Evolutionary conservation across 345 rosid species (phyloP).

Genomic region (Garcia nutans): DNA sequence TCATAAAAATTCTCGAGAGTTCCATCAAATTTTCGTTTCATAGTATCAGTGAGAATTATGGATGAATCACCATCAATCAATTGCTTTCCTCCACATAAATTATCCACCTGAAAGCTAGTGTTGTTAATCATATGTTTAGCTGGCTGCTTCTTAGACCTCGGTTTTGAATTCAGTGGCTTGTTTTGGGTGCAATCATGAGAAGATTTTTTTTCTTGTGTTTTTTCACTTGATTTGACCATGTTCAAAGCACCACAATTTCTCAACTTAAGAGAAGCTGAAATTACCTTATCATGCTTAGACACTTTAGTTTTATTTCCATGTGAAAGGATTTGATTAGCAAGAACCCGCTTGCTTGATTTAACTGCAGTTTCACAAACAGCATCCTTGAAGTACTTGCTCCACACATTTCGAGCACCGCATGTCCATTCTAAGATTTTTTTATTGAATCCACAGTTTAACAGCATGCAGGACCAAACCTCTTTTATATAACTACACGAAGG

Average conservation of each 20-base stretch:
- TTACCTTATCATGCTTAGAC: not conserved
- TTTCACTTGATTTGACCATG: slow-evolving; percentile 11
- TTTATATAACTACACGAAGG: slow-evolving; percentile 30
- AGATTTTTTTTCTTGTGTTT: slow-evolving; percentile 1
- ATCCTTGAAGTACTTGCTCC: slow-evolving; percentile 36
- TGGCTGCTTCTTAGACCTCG: slow-evolving; percentile 2
- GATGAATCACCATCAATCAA: slow-evolving; percentile 2
- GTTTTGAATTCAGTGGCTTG: slow-evolving; percentile 7
- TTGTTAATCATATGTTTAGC: not conserved
- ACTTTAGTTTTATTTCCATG: not conserved
- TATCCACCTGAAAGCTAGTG: not conserved
- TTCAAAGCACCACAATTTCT: slow-evolving; percentile 15
- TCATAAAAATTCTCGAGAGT: not conserved
- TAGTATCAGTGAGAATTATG: not conserved
- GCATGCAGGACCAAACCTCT: slow-evolving; percentile 39
- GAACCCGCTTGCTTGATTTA: slow-evolving; percentile 20
- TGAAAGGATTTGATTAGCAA: not conserved
- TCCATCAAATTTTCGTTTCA: not conserved
- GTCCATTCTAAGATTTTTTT: slow-evolving; percentile 49
- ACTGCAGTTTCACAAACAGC: slow-evolving; percentile 27
- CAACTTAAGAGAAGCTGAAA: not conserved
- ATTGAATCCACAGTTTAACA: slow-evolving; percentile 35
- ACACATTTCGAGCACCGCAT: slow-evolving; percentile 30
- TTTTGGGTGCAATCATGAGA: not conserved
- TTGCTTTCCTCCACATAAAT: slow-evolving; percentile 3